These are phyloP conservation scores for Wickerhamiella domercqiae DNA, from an alignment of 805 yeast genomes.

Conservation along the genomic window DNA sequence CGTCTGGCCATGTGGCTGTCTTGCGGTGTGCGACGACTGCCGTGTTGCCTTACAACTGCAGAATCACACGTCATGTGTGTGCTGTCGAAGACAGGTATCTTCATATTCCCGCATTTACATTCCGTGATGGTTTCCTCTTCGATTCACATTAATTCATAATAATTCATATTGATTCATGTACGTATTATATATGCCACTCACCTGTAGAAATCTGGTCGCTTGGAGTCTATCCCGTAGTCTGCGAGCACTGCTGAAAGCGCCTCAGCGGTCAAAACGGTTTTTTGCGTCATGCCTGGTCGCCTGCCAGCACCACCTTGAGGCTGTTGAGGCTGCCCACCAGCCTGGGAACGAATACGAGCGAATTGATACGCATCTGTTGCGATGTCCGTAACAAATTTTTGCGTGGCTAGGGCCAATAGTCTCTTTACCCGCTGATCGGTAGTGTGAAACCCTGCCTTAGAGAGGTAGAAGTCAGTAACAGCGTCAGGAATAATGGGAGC, in stretches of 20 bases:
- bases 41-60: conserved; percentile 56
- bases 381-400: conserved; percentile 82
- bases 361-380: conserved; percentile 96
- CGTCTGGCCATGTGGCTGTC: conserved; percentile 87
- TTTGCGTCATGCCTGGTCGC: conserved; percentile 27
- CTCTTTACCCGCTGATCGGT: conserved; percentile 67
- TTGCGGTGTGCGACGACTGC: conserved; percentile 77
- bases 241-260: conserved; percentile 84
- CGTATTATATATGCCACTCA: conserved; percentile 23
- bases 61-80: conserved; percentile 65
- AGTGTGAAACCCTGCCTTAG: conserved; percentile 72
- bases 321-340: conserved; percentile 22
- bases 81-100: conserved; percentile 64
- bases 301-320: conserved; percentile 5
- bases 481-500: conserved; percentile 96
- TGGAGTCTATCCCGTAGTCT: conserved; percentile 81
- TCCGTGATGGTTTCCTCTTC: conserved; percentile 24
- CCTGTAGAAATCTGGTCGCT: conserved; percentile 88
- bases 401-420: conserved; percentile 84
- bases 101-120: conserved; percentile 46
- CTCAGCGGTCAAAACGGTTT: conserved; percentile 80
- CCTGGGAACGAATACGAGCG: conserved; percentile 75
- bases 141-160: background rate
- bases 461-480: conserved; percentile 80
- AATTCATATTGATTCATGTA: background rate